Percentiles rank a stretch among this genome's conserved stretches.
phyloP scores from a whole-genome alignment of 2,329 filamentous ascomycete genomes.

The Colletotrichum trifolii region DNA sequence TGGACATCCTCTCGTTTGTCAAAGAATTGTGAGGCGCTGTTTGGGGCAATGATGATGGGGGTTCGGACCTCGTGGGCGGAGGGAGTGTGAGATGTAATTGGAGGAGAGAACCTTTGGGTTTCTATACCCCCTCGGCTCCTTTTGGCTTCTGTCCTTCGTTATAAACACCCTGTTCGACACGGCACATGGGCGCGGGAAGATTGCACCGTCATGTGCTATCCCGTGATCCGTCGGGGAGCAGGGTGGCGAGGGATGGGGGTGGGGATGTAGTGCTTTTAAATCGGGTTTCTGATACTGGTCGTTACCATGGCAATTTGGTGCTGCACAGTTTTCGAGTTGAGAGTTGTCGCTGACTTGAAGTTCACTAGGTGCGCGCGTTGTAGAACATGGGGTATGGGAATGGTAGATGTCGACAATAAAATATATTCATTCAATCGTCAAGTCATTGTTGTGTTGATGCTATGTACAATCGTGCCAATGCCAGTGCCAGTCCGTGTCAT shows the following conservation, averaged over 20 bases:
- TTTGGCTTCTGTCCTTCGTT: conserved; percentile 33
- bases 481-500: neutral
- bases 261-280: conserved; percentile 56
- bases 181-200: conserved; percentile 28
- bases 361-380: neutral
- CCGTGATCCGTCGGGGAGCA: conserved; percentile 20
- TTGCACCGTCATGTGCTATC: conserved; percentile 50
- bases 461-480: neutral
- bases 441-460: conserved; percentile 4
- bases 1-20: neutral
- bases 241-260: conserved; percentile 47
- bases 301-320: neutral
- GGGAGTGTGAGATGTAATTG: neutral
- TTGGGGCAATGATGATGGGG: too few relatives aligned
- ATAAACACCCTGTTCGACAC: conserved; percentile 8
- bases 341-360: conserved; percentile 13
- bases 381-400: neutral
- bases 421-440: conserved; percentile 27
- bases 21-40: neutral
- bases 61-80: neutral
- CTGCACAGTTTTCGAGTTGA: neutral
- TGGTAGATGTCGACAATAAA: neutral
- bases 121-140: conserved; percentile 19
- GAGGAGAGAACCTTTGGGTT: neutral
- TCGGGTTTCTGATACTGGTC: conserved; percentile 55